phyloP scores from a whole-genome alignment of 306 rosid species.

The Prunus mira region DNA sequence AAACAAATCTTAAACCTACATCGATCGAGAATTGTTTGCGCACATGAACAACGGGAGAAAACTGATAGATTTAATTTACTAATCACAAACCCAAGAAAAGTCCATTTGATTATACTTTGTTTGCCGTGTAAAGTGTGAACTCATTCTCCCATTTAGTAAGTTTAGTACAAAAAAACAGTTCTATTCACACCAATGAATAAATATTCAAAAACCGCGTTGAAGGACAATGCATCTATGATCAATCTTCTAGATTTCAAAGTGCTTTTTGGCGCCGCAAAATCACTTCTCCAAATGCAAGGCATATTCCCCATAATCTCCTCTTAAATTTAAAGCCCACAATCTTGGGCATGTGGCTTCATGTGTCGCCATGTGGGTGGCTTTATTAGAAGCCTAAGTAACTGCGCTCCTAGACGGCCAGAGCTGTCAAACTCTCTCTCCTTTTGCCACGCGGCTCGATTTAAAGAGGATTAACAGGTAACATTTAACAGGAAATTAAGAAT shows the following conservation, averaged over 20 bases:
- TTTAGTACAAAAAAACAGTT: background rate
- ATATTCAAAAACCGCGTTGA: conserved; percentile 4
- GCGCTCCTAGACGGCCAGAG: conserved; percentile 28
- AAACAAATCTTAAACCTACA: background rate
- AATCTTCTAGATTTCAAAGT: background rate
- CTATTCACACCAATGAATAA: background rate
- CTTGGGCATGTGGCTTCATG: conserved; percentile 29
- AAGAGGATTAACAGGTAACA: background rate
- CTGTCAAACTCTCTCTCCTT: conserved; percentile 22
- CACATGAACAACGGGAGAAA: background rate
- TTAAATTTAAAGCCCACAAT: background rate
- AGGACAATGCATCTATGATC: background rate
- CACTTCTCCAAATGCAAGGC: background rate
- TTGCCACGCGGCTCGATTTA: conserved; percentile 29
- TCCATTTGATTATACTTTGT: background rate
- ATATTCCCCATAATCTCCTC: background rate
- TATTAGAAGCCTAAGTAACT: conserved; percentile 16
- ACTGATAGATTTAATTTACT: background rate
- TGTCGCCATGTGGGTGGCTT: conserved; percentile 43
- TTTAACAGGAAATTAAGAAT: background rate
- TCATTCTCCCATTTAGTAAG: background rate
- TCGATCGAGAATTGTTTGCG: background rate
- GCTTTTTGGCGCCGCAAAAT: conserved; percentile 14
- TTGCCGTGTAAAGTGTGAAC: conserved; percentile 9
- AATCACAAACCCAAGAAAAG: background rate